Evolutionary conservation across 1,139 yeast species (phyloP).

Genomic region (Yarrowia galli): DNA sequence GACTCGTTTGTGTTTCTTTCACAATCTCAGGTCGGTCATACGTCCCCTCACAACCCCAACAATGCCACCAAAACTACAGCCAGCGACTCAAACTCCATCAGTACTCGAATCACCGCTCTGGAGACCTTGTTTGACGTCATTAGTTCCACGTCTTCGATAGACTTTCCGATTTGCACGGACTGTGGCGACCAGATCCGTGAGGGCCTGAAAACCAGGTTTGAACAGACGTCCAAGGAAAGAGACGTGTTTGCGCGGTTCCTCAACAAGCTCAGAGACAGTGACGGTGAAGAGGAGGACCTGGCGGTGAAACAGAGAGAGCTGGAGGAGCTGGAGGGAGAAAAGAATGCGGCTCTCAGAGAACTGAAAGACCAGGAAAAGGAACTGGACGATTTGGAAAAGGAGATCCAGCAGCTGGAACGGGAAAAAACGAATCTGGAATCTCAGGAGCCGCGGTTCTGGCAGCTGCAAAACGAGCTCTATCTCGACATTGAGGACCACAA

Average conservation of each 20-base stretch:
- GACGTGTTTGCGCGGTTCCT: conserved; percentile 78
- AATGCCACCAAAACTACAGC: conserved; percentile 38
- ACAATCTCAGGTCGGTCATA: conserved; percentile 48
- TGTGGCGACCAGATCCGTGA: conserved; percentile 75
- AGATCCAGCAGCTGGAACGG: conserved; percentile 51
- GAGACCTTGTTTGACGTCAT: conserved; percentile 71
- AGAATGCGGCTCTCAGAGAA: conserved; percentile 47
- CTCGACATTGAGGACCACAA: conserved; percentile 20
- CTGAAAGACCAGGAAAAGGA: conserved; percentile 43
- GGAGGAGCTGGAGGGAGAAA: conserved; percentile 47
- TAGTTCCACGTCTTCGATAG: conserved; percentile 77
- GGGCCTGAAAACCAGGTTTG: conserved; percentile 74
- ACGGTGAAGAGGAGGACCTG: conserved; percentile 54
- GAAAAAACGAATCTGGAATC: conserved; percentile 44
- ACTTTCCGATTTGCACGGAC: conserved; percentile 86
- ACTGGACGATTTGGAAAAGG: conserved; percentile 49
- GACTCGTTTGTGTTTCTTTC: conserved; percentile 56
- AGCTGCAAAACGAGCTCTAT: conserved; percentile 24
- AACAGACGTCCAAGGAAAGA: conserved; percentile 76
- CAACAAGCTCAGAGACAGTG: conserved; percentile 68
- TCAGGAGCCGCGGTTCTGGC: conserved; percentile 31
- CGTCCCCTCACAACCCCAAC: conserved; percentile 40
- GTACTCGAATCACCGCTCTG: conserved; percentile 57
- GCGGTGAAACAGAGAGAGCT: conserved; percentile 55
- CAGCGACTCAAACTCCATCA: conserved; percentile 48